These are phyloP conservation scores for Scedosporium dehoogii DNA, from an alignment of 2,329 filamentous ascomycete genomes.

Conservation along the genomic window DNA sequence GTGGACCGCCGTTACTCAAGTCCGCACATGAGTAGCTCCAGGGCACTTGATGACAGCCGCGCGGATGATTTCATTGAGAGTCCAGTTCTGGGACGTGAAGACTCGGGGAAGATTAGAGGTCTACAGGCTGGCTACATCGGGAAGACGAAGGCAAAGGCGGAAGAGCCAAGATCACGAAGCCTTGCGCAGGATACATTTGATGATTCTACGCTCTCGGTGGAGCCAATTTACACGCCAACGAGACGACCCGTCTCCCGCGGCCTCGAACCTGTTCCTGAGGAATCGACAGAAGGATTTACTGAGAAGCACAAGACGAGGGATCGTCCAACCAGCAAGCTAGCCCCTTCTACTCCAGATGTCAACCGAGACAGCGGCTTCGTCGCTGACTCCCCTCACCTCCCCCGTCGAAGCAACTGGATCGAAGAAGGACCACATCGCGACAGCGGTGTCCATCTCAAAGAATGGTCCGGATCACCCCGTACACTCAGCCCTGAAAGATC, in stretches of 20 bases:
- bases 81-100: slow-evolving; percentile 24
- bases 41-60: background rate
- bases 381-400: slow-evolving; percentile 32
- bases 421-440: slow-evolving; percentile 34
- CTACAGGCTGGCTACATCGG: background rate
- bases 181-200: background rate
- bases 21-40: background rate
- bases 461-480: slow-evolving; percentile 27
- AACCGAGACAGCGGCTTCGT: slow-evolving; percentile 42
- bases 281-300: slow-evolving; percentile 15
- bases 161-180: background rate
- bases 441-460: slow-evolving; percentile 46
- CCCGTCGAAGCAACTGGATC: slow-evolving; percentile 22
- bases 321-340: slow-evolving; percentile 17
- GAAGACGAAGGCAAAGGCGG: background rate
- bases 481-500: slow-evolving; percentile 10
- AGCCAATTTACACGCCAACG: background rate
- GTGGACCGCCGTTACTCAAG: background rate
- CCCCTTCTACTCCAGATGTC: slow-evolving; percentile 19
- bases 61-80: slow-evolving; percentile 24
- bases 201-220: background rate
- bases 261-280: slow-evolving; percentile 43
- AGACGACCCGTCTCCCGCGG: slow-evolving; percentile 18
- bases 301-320: slow-evolving; percentile 31
- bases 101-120: slow-evolving; percentile 7